Base-by-base conservation (phyloP, 148 eudicot species). In the Silene conica region DNA sequence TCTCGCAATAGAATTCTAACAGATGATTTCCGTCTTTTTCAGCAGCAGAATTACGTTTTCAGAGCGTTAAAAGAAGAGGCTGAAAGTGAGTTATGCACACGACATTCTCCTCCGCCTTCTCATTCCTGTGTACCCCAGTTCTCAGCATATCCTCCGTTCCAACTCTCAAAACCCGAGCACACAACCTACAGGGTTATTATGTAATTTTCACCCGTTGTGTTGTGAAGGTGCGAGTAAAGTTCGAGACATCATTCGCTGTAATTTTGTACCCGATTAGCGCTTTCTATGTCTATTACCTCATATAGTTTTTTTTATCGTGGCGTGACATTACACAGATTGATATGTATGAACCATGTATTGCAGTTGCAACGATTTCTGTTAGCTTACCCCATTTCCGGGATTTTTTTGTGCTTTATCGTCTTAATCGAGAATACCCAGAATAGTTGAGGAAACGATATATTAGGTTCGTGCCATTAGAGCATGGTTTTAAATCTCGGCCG, bases 281-380 rank as follows among this genome's bases (percentile, higher is more conserved):
- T 20, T 9, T 59, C 4, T 59, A 15, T 50, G 16, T 50, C 16
- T 50, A 50, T 59, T 22, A 20, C 25, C 63, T 59, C 63, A 59
- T 21, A 58, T 58, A 59, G 12, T 59, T 21, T 59, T 23, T 59
- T 21, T 59, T 23, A 8, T 59, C 26, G 50, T 57, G 59, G 58
- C 59, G 48, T 60, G 45, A 41, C 31, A 41, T 52, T 56, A 22
- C 52, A 43, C 61, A 26, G 34, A 67, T 54, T 75, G 65, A 18
- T 21, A n/a, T 75, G 78, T 65, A 63, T 65, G 71, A 50, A 50
- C 55, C 57, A 38, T 67, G 46, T 67, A 25, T 50, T 50, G 14
- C 55, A 50, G n/a, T 50, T 50, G 14, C 55, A 50, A 50, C 14
- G 55, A 50, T 50, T 50, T 50, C 55, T 50, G 55, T 15, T 50